Evolutionary conservation across 371 early-diverging fungal species (phyloP).

Genomic region (Circinella minor): DNA sequence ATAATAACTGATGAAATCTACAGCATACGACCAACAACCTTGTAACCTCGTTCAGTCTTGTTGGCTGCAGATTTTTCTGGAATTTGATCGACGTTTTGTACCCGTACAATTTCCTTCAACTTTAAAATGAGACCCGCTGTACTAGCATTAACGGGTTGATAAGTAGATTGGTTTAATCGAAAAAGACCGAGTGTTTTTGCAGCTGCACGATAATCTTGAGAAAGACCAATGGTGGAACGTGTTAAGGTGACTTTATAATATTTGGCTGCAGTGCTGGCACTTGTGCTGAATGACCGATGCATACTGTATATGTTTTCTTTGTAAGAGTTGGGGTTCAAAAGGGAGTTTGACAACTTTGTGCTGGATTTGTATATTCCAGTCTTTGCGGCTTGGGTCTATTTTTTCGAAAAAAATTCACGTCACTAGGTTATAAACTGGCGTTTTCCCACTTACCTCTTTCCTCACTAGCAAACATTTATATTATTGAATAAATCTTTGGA

Average conservation of each 20-base stretch:
- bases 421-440: neutral
- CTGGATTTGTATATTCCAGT: too few relatives aligned
- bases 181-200: slow-evolving; percentile 63
- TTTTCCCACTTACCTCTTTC: too few relatives aligned
- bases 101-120: slow-evolving; percentile 79
- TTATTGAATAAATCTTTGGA: too few relatives aligned
- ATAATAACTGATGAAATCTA: slow-evolving; percentile 13
- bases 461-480: too few relatives aligned
- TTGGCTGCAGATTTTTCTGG: slow-evolving; percentile 47
- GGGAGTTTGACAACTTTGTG: too few relatives aligned
- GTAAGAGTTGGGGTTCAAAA: neutral
- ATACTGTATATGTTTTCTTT: neutral
- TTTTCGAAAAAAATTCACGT: neutral
- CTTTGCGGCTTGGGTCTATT: neutral
- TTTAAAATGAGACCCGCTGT: slow-evolving; percentile 81
- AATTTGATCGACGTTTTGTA: slow-evolving; percentile 67
- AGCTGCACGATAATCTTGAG: slow-evolving; percentile 56
- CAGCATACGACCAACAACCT: slow-evolving; percentile 57
- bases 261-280: slow-evolving; percentile 32
- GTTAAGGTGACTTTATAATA: slow-evolving; percentile 64
- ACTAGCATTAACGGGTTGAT: slow-evolving; percentile 62
- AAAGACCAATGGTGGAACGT: slow-evolving; percentile 65
- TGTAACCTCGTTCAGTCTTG: slow-evolving; percentile 60
- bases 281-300: slow-evolving; percentile 40
- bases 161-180: slow-evolving; percentile 61